Evolutionary conservation across 164 flowering plant species (phyloP).

Genomic region (Nymphaea thermarum): DNA sequence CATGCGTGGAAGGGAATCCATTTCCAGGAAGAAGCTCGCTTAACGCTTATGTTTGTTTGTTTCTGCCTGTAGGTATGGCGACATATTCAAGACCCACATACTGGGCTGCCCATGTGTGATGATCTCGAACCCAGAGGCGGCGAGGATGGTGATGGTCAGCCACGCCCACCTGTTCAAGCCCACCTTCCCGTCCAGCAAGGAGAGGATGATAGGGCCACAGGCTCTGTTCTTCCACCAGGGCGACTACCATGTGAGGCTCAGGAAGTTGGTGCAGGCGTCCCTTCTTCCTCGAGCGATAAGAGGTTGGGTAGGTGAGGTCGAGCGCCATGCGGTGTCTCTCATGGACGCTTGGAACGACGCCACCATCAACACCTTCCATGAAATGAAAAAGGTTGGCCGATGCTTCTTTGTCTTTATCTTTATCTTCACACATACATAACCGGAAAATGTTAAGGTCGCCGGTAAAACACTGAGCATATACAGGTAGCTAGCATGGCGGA

Average conservation of each 20-base stretch:
- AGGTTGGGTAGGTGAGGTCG: conserved; percentile 38
- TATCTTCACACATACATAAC: too few species aligned
- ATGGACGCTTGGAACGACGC: conserved; percentile 38
- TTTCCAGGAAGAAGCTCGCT: too few species aligned
- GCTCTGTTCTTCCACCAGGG: conserved; percentile 91
- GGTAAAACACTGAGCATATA: too few species aligned
- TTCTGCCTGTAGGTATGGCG: conserved; percentile 43
- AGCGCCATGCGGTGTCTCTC: conserved; percentile 29
- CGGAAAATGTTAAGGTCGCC: too few species aligned
- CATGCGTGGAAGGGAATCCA: too few species aligned
- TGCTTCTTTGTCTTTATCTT: too few species aligned
- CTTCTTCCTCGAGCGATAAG: conserved; percentile 49
- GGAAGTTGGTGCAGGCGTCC: conserved; percentile 60
- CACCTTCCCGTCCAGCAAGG: conserved; percentile 70
- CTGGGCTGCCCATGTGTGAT: conserved; percentile 90
- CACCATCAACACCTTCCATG: conserved; percentile 41
- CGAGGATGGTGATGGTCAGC: conserved; percentile 45
- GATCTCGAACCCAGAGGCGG: conserved; percentile 76
- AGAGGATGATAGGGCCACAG: conserved; percentile 65
- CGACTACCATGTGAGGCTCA: conserved; percentile 51
- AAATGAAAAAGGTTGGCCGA: conserved; percentile 59
- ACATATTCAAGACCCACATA: conserved; percentile 74
- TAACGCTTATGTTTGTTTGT: neutral
- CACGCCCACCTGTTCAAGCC: conserved; percentile 60
- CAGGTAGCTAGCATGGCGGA: too few species aligned